Percentiles rank a stretch among this genome's conserved stretches.
These are phyloP conservation scores for Leucaena leucocephala DNA, from an alignment of 306 rosid species.

Conservation along the genomic window DNA sequence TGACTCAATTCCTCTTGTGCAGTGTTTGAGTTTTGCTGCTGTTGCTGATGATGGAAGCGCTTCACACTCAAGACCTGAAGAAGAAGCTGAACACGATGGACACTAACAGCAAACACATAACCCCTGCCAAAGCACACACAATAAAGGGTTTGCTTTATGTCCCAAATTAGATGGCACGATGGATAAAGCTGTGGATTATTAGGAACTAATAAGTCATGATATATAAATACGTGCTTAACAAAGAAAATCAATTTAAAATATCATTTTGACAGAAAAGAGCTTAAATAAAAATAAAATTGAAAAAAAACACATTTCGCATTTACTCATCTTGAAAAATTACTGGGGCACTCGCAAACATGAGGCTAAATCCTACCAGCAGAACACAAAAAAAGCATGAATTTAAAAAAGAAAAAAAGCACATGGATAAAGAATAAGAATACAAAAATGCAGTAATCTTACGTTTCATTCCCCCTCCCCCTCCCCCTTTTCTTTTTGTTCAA, in stretches of 20 bases:
- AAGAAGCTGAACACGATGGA: constrained; percentile 97
- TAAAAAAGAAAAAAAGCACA: constrained; percentile 2
- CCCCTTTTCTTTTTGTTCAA: not conserved
- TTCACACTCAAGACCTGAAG: constrained; percentile 98
- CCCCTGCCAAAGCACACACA: constrained; percentile 68
- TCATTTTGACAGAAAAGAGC: not conserved
- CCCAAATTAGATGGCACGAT: constrained; percentile 2
- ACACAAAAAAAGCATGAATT: not conserved
- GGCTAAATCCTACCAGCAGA: not conserved
- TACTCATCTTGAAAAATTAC: not conserved
- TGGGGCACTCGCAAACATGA: not conserved
- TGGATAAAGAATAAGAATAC: not conserved
- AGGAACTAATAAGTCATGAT: constrained; percentile 4
- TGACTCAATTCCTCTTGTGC: constrained; percentile 88
- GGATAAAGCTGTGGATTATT: not conserved
- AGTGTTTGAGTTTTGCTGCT: constrained; percentile 73
- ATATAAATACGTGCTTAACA: constrained; percentile 1
- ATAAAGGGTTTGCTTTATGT: constrained; percentile 33
- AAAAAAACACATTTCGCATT: constrained; percentile 13
- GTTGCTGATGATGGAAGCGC: constrained; percentile 96
- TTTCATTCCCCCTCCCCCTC: not conserved
- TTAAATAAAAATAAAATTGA: not conserved
- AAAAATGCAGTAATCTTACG: not conserved
- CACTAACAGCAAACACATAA: constrained; percentile 98
- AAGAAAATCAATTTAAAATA: not conserved